Evolutionary conservation across 2,329 filamentous ascomycete species (phyloP).

Genomic region (Exophiala spinifera): DNA sequence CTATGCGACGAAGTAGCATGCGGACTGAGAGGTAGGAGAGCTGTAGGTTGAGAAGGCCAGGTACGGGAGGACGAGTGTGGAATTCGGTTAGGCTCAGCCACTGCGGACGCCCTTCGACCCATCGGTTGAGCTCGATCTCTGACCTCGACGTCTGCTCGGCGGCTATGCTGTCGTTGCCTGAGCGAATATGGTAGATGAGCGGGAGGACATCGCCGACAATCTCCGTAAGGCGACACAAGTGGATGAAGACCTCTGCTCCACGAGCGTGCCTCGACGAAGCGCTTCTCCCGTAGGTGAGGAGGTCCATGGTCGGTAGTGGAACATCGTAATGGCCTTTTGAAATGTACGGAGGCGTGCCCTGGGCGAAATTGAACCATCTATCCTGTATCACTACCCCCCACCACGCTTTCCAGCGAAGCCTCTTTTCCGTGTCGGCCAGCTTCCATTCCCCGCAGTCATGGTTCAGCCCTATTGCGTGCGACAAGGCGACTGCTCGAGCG

Average conservation of each 20-base stretch:
- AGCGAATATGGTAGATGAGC: conserved; percentile 46
- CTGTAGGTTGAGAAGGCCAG: conserved; percentile 45
- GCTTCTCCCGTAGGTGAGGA: conserved; percentile 38
- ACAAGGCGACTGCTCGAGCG: conserved; percentile 52
- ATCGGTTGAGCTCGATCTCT: conserved; percentile 44
- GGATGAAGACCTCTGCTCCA: conserved; percentile 52
- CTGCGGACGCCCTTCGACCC: conserved; percentile 45
- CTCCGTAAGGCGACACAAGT: conserved; percentile 51
- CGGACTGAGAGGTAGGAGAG: conserved; percentile 45
- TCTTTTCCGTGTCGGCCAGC: conserved; percentile 50
- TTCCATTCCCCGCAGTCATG: conserved; percentile 55
- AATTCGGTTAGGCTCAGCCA: conserved; percentile 40
- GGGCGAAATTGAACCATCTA: conserved; percentile 55
- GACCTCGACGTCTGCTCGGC: conserved; percentile 46
- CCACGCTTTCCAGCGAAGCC: conserved; percentile 52
- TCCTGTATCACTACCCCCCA: conserved; percentile 58
- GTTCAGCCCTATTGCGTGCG: conserved; percentile 56
- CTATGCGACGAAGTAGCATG: conserved; percentile 47
- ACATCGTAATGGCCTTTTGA: conserved; percentile 55
- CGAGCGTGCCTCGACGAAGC: conserved; percentile 42
- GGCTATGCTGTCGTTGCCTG: conserved; percentile 42
- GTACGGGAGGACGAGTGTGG: conserved; percentile 36
- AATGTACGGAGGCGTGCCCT: conserved; percentile 55
- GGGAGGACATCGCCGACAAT: conserved; percentile 46
- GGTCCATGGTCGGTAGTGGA: conserved; percentile 49